Base-by-base conservation (phyloP, 352 stramenopile genomes). In the Globisporangium viniferum region DNA sequence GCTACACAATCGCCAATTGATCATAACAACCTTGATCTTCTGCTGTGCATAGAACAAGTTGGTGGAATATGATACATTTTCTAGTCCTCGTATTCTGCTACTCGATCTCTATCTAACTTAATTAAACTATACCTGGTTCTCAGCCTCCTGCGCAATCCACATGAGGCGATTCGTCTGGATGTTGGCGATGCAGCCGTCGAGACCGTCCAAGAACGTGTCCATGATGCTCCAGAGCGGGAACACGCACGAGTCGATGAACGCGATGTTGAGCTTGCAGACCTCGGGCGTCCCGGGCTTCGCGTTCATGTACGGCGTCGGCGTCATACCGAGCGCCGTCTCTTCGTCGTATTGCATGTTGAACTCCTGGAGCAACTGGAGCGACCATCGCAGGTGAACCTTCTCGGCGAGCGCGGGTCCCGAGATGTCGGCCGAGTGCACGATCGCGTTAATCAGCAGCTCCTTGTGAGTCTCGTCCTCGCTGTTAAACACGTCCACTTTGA, bases 281-380 rank as follows among this genome's bases (percentile, higher is more conserved):
- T 90, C 85, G 0, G 81, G 69, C 15, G 84, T 90, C 55, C 77
- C 70, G 0, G 90, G 78, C 49, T 77, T 69, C 9, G 72, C 84
- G 62, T 82, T 84, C 89, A 97, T 96, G 73, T 92, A 94, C n/a
- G 85, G 73, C 24, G 84, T 90, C 27, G 82, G 77, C 15, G 74
- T 63, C 31, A 97, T 76, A 1, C 87, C 87, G 7, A 90, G 63
- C 61, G 80, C 80, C 5, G 81, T 61, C 66, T 97, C 89, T 35
- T 94, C 85, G 3, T 77, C 66, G 68, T 91, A 89, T 64, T 97
- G 89, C 55, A 86, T 75, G 59, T 92, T 92, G 71, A 97, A 97
- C 69, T 97, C 89, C 2, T 89, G 65, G 12, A 89, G 75, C 20
- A 97, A 64, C 41, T 81, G 73, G 10, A 70, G 70, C 2, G 85